Evolutionary conservation across 192 early-diverging fungal species (phyloP), one percentile per base, ranked within the genome.

Genomic region (Coemansia sp.): DNA sequence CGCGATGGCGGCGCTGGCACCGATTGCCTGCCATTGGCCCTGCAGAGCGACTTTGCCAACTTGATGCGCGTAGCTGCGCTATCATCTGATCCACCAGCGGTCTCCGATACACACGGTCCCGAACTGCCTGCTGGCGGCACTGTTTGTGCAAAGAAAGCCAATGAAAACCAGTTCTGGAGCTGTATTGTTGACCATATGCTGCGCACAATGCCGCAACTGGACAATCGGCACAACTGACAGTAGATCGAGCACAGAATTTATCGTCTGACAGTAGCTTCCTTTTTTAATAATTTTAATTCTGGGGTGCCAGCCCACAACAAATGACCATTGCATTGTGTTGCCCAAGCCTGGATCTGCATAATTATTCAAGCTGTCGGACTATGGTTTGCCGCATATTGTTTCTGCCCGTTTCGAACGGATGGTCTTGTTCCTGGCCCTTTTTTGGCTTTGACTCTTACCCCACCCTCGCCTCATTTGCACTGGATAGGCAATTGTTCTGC

Each of bases 131-230:
- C 70, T 19, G 80, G 56, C 50, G 80, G 80, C 22, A 17, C 59
- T 3, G 21, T 54, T 4, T 21, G 21, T 0, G 73, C 74, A 5
- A 62, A 41, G 29, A 41, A 35, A 7, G 72, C 73, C 8, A 80
- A 80, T 51, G 80, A 82, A 59, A 82, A 82, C 71, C 80, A 82
- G 71, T 82, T 69, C 67, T 82, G 80, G 74, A 64, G 71, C 64
- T 82, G 80, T 58, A 75, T 82, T 59, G 65, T 82, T 23, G 74
- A 73, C 68, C 80, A 82, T 53, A 41, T 82, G 48, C 62, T 52
- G 14, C 63, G 68, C 51, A 67, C 71, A 60, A 67, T 68, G 67
- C 59, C 45, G 43, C 54, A 19, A 38, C 53, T 17, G 17, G 39
- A 57, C 55, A 57, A 57, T 57, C 31, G 27, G 29, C 29, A 29